Evolutionary conservation across 2,329 filamentous ascomycete genomes (phyloP), one percentile per base, ranked within the genome.

Genomic region (Pseudovirgaria hyperparasitica): DNA sequence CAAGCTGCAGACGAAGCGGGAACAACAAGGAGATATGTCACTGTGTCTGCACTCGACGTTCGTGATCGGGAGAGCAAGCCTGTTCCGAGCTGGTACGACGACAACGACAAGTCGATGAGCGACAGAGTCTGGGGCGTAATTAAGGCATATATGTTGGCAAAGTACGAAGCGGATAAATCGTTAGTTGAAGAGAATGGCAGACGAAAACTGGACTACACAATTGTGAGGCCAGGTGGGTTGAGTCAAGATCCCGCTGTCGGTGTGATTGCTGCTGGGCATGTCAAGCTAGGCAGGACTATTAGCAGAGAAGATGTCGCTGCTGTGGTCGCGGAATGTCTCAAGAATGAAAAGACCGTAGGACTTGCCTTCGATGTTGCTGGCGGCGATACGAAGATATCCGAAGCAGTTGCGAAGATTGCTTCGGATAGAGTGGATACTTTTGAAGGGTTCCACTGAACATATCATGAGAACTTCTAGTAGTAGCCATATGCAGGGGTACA

Each of bases 31-130:
- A 67, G 70, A 33, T 79, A 78, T 52, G 60, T 81, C 25, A 63
- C 79, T 39, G 58, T 81, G 27, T 77, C 72, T 1, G 75, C 76
- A 37, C 48, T 70, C 8, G 60, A 60, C 31, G 67, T 68, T 11
- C 65, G 76, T 14, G 59, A 61, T 40, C 45, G 50, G 29, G n/a
- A n/a, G n/a, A 47, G 37, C 6, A 44, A 40, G 41, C 48, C 52
- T 3, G 45, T 45, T 18, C 62, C 58, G 16, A 48, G 46, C 11
- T 65, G 57, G 61, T 63, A 63, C 35, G 43, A 49, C 14, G 52
- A 60, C 4, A 44, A 37, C 14, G 57, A 60, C 28, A 34, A 39
- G 14, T 42, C 47, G 19, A 30, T 45, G 20, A 57, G 52, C 28
- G 43, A 54, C 8, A 40, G 45, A 23, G 42, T 57, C 20, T 62